These are phyloP conservation scores for Starmerella bacillaris DNA, from an alignment of 805 yeast species.

Conservation along the genomic window DNA sequence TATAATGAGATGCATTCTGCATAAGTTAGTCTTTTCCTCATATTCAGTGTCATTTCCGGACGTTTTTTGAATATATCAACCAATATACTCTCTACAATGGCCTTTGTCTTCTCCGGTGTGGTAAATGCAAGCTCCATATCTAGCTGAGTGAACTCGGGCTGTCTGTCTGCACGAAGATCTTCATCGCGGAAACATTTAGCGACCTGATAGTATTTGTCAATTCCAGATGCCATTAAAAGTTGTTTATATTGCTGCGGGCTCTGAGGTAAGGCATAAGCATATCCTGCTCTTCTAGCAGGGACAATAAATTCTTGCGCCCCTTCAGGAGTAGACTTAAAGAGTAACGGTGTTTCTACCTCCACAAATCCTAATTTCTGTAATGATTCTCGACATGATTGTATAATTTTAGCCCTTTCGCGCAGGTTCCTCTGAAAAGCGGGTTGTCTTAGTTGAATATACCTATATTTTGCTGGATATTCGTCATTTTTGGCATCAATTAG, in stretches of 20 bases:
- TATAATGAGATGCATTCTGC: constrained; percentile 48
- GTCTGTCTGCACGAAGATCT: constrained; percentile 84
- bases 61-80: constrained; percentile 34
- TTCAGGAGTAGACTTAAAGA: constrained; percentile 93
- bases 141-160: constrained; percentile 95
- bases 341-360: constrained; percentile 81
- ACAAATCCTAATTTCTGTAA: constrained; percentile 34
- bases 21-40: constrained; percentile 31
- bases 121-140: constrained; percentile 89
- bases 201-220: constrained; percentile 67
- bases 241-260: constrained; percentile 97
- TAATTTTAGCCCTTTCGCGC: constrained; percentile 22
- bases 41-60: constrained; percentile 1
- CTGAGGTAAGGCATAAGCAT: constrained; percentile 83
- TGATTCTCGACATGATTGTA: constrained; percentile 24
- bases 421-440: constrained; percentile 19
- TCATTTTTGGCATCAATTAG: constrained; percentile 30
- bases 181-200: constrained; percentile 95
- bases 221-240: constrained; percentile 83
- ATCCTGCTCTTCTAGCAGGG: constrained; percentile 51
- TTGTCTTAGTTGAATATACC: constrained; percentile 63
- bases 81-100: constrained; percentile 42
- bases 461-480: constrained; percentile 57
- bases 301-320: constrained; percentile 94
- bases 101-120: constrained; percentile 45